Evolutionary conservation across 208 protist genomes (phyloP), one percentile per base, ranked within the genome.

Genomic region (Histomonas meleagridis): DNA sequence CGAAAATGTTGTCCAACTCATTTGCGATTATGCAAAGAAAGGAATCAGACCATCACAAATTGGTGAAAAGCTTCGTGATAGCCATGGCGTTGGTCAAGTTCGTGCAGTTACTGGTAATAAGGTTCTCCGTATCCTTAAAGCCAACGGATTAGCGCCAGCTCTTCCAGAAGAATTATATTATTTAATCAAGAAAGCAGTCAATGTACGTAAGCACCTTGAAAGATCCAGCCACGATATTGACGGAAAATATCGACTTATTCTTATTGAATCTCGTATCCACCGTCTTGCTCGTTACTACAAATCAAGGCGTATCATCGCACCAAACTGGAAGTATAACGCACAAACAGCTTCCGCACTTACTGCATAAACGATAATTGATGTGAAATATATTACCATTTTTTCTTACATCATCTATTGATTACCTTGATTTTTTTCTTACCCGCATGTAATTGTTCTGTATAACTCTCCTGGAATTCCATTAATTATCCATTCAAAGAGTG

Each of bases 161-260:
- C 97, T 99, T 93, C 99, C 99, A 72, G 99, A 99, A 96, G 99
- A 99, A 94, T 95, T 99, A 38, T 99, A 99, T 96, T 96, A 95
- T 96, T 96, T 99, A 23, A 98, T 99, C 94, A 98, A 99, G 96
- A 99, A 99, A 93, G 98, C 99, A 79, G 98, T 99, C 55, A 94
- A 96, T 94, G 97, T 99, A 94, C 98, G 98, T 96, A 99, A 99
- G 96, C 99, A 99, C 96, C 95, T 99, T 76, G 96, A 99, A 94
- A 96, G 96, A 92, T 96, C 98, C 96, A 96, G 96, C 60, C 98
- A 98, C 93, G 98, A 99, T 95, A 97, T 96, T 92, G 97, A 99
- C 94, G 95, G 97, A 94, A 99, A 99, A 97, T 79, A 99, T 97
- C 96, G 98, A 93, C 96, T 99, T 69, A 99, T 99, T 96, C 96